Evolutionary conservation across 257 asterid species (phyloP), one percentile per base, ranked within the genome.

Genomic region (Plantago ovata): DNA sequence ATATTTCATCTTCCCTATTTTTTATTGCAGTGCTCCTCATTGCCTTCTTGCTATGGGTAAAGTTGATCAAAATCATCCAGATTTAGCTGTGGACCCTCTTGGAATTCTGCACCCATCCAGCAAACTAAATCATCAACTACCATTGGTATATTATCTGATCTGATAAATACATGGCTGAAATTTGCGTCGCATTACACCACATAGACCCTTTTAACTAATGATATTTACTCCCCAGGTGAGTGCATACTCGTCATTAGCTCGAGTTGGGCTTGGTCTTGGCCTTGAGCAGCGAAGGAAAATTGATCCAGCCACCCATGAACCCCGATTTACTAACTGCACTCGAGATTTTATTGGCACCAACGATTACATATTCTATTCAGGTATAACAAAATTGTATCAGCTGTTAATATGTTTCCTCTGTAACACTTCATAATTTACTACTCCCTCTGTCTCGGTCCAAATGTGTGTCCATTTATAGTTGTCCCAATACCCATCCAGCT

Each of bases 321-420:
- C 99, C 67, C 53, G 79, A 49, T 93, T 93, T 64, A 89, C 99
- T 33, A 84, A 93, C 72, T 93, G 94, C 82, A 84, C 94, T 14
- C 75, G 96, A 72, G 99, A 89, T 89, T 89, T 86, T 75, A 84
- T 82, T 53, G 95, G 96, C 32, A 89, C 99, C 70, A 86, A 84
- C 61, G 99, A 93, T 82, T 93, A 93, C 72, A 93, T 93, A 82
- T 93, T 93, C 73, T 93, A 93, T 76, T 84, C 99, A 72, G 97
- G 97, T 89, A 85, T 56, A 13, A 33, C 16, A 14, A 15, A 45
- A 10, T 11, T 46, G 50, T 10, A 14, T 22, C 51, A 49, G 9
- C 23, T 47, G 48, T 13, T 43, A 16, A 43, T 43, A 43, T 12
- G 1, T 58, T 53, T 43, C 43, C 19, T n/a, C n/a, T n/a, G n/a